Conservation (phyloP, 257 asterid genomes). For the Solanum piurae region DNA sequence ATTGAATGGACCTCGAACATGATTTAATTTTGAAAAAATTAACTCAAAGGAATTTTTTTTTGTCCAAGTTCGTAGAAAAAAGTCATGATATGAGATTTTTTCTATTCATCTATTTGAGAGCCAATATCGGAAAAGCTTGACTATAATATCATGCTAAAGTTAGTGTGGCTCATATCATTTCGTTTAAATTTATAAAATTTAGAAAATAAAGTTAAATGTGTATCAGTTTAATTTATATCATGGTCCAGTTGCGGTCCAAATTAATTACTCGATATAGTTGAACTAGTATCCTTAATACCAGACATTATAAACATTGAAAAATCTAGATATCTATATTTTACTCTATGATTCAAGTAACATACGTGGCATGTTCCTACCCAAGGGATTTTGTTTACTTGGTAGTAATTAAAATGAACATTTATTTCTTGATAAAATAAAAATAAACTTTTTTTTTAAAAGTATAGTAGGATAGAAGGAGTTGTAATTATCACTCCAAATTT, state of each 20-base stretch:
- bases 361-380: neutral
- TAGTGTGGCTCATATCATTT: neutral
- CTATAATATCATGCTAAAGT: neutral
- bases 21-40: too few species aligned
- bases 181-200: neutral
- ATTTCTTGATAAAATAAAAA: too few species aligned
- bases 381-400: neutral
- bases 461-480: neutral
- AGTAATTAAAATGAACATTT: neutral
- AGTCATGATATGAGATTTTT: too few species aligned
- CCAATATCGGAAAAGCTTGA: too few species aligned
- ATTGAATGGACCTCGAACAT: too few species aligned
- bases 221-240: neutral
- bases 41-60: too few species aligned
- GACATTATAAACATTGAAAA: neutral
- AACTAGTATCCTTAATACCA: neutral
- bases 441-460: too few species aligned
- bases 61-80: neutral
- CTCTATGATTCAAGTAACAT: neutral
- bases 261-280: neutral
- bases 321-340: neutral
- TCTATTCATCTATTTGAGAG: neutral
- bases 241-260: neutral
- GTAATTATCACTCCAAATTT: neutral
- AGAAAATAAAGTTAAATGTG: neutral